A percentile compares a stretch with the other conserved stretches of the same genome.
These are phyloP conservation scores for Dactylellina leptospora DNA, from an alignment of 2,329 filamentous ascomycete genomes.

Conservation along the genomic window DNA sequence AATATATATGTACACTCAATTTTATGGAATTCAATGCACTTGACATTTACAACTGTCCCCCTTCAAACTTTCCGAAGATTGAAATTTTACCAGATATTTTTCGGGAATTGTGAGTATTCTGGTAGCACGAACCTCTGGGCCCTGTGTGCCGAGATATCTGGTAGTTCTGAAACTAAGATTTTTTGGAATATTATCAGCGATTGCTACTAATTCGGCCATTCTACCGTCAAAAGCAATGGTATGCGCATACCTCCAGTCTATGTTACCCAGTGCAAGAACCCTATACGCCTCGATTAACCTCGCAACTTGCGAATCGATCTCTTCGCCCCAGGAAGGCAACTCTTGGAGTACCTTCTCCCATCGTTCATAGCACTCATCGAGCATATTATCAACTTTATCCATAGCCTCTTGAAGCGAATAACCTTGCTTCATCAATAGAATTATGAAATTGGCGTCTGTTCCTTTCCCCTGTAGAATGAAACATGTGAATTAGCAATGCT, in stretches of 20 bases:
- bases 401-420: constrained; percentile 55
- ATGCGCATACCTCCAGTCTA: constrained; percentile 57
- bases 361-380: constrained; percentile 55
- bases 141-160: too few species aligned
- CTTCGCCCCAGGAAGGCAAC: constrained; percentile 56
- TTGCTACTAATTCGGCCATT: too few species aligned
- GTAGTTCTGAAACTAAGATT: too few species aligned
- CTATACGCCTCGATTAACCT: constrained; percentile 55
- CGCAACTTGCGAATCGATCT: constrained; percentile 55
- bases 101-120: too few species aligned
- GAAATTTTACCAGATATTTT: too few species aligned
- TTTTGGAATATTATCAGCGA: background rate
- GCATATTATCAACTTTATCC: constrained; percentile 54
- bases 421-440: constrained; percentile 53
- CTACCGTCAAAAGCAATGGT: too few species aligned
- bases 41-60: too few species aligned
- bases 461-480: constrained; percentile 13
- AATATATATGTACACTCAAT: too few species aligned
- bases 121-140: too few species aligned
- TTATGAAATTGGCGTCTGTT: constrained; percentile 56
- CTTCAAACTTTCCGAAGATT: too few species aligned
- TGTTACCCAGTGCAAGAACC: constrained; percentile 56
- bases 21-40: too few species aligned
- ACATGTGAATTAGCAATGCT: background rate
- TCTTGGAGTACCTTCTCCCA: constrained; percentile 56